Evolutionary conservation across 495 filamentous ascomycete genomes (phyloP).

Genomic region (Chaetomidium leptoderma): DNA sequence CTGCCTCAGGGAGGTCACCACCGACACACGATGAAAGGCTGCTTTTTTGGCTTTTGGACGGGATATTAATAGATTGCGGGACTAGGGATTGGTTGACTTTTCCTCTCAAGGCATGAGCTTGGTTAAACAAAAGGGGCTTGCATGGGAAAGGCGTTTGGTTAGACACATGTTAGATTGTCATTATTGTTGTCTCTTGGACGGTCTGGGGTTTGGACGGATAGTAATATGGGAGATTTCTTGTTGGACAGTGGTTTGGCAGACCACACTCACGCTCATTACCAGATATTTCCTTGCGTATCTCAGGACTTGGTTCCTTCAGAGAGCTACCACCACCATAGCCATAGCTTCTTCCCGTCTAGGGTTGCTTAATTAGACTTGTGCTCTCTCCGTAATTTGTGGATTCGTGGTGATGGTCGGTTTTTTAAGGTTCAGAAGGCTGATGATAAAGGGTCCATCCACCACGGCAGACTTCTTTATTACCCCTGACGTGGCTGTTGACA

Average conservation of each 20-base stretch:
- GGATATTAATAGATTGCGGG: not conserved
- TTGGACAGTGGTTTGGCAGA: not conserved
- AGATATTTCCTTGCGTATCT: slow-evolving; percentile 8
- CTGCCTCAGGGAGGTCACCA: not conserved
- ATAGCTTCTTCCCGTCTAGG: too few species aligned
- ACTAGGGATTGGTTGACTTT: not conserved
- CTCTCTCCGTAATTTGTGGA: too few species aligned
- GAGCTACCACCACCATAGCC: not conserved
- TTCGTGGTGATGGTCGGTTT: too few species aligned
- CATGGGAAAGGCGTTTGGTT: slow-evolving; percentile 6
- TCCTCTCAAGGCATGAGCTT: not conserved
- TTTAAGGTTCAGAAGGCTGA: too few species aligned
- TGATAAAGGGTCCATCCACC: too few species aligned
- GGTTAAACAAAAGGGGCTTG: slow-evolving; percentile 5
- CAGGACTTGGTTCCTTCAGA: too few species aligned
- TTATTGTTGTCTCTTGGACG: not conserved
- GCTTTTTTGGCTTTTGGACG: not conserved
- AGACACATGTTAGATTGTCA: not conserved
- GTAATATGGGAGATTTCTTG: not conserved
- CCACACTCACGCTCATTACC: slow-evolving; percentile 6
- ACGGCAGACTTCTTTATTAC: too few species aligned
- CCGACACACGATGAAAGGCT: not conserved
- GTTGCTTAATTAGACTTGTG: too few species aligned
- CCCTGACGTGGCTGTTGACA: too few species aligned
- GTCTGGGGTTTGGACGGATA: not conserved